These are phyloP conservation scores for Citrullus colocynthis DNA, from an alignment of 306 rosid species.

Conservation along the genomic window DNA sequence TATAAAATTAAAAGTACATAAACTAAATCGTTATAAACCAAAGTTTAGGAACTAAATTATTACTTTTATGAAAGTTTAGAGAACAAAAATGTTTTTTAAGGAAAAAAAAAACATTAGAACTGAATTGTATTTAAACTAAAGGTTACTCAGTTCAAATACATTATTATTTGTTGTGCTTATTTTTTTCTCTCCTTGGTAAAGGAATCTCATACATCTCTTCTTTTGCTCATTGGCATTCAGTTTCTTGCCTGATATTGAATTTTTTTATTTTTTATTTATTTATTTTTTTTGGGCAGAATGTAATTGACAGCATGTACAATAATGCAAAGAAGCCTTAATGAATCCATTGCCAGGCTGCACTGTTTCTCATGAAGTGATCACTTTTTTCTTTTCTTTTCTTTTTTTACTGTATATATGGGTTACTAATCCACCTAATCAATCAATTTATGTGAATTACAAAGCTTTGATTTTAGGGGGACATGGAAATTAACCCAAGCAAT, in stretches of 20 bases:
- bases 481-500: neutral
- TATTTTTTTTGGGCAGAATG: slow-evolving; percentile 22
- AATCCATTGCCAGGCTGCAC: neutral
- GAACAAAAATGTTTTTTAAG: no score
- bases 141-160: neutral
- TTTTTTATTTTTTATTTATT: neutral
- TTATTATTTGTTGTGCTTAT: neutral
- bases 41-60: no score
- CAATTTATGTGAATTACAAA: neutral
- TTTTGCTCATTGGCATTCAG: neutral
- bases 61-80: no score
- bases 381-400: no score
- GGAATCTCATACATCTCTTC: neutral
- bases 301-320: slow-evolving; percentile 72
- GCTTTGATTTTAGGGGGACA: neutral
- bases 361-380: neutral
- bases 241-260: neutral
- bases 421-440: neutral
- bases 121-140: neutral
- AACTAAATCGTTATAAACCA: no score
- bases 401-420: neutral
- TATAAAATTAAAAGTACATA: no score
- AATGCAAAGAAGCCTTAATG: slow-evolving; percentile 33
- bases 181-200: neutral
- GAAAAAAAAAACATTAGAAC: neutral